Conservation (phyloP, 352 stramenopile species). For the Phytophthora pisi region DNA sequence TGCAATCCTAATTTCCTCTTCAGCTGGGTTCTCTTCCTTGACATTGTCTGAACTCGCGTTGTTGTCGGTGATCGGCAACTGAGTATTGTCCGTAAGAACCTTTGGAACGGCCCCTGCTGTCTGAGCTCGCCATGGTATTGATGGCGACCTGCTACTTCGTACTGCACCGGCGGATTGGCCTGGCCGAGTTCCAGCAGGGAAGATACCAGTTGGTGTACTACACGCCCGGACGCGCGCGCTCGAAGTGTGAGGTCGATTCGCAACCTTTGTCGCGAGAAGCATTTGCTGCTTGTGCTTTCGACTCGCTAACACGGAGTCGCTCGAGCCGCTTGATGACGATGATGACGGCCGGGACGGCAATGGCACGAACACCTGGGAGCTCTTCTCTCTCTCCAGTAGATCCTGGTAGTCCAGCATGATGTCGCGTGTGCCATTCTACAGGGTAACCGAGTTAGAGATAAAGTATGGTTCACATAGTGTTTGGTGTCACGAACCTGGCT, state of each 20-base stretch:
- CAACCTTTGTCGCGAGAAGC: conserved; percentile 32
- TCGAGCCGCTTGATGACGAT: conserved; percentile 21
- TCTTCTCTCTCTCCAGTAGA: conserved; percentile 53
- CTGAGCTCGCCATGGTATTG: conserved; percentile 35
- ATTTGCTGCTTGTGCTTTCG: conserved; percentile 59
- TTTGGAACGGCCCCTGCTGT: conserved; percentile 31
- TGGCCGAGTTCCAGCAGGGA: conserved; percentile 6
- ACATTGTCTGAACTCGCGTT: conserved; percentile 1
- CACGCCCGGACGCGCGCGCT: conserved; percentile 17
- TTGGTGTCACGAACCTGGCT: conserved; percentile 49
- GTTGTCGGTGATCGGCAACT: conserved; percentile 1
- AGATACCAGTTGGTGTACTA: conserved; percentile 11
- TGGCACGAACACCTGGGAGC: conserved; percentile 18
- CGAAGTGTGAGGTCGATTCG: conserved; percentile 29
- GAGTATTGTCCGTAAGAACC: background rate
- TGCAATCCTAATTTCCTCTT: conserved; percentile 19
- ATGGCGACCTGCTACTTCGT: conserved; percentile 21
- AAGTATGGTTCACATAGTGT: background rate
- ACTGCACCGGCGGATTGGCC: conserved; percentile 22
- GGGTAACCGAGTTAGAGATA: background rate
- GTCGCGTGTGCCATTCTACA: conserved; percentile 60
- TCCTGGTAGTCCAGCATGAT: conserved; percentile 76
- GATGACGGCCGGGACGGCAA: conserved; percentile 45
- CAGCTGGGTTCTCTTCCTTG: background rate
- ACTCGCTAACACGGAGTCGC: conserved; percentile 30